These are phyloP conservation scores for Phtheirospermum japonicum DNA, from an alignment of 257 asterid genomes.

Conservation along the genomic window DNA sequence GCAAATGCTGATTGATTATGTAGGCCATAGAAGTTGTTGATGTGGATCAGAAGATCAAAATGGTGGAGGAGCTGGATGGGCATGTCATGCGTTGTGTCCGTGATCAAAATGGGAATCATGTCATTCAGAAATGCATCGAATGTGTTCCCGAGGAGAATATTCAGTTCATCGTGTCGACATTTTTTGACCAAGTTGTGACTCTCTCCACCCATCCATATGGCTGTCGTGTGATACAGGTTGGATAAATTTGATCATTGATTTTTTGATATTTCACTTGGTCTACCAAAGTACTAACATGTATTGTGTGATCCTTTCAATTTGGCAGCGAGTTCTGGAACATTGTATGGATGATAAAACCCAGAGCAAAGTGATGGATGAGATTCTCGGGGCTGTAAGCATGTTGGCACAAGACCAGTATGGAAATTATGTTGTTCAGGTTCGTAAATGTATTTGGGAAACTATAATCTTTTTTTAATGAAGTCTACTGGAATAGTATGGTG, in stretches of 20 bases:
- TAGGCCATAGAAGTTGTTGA: conserved; percentile 96
- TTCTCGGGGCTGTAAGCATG: conserved; percentile 82
- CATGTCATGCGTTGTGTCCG: conserved; percentile 95
- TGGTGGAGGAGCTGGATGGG: conserved; percentile 95
- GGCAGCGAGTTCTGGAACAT: conserved; percentile 89
- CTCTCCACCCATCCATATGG: conserved; percentile 98
- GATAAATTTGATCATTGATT: conserved; percentile 2
- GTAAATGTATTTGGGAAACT: conserved; percentile 10
- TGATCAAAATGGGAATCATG: conserved; percentile 96
- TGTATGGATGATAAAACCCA: conserved; percentile 68
- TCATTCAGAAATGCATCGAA: conserved; percentile 92
- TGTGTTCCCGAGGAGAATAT: conserved; percentile 86
- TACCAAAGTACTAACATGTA: not conserved
- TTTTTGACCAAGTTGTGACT: conserved; percentile 85
- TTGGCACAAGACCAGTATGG: conserved; percentile 98
- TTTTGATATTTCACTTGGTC: not conserved
- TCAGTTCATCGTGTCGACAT: conserved; percentile 72
- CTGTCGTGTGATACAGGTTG: conserved; percentile 94
- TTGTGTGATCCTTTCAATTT: conserved; percentile 19
- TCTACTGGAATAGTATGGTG: not conserved
- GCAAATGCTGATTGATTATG: conserved; percentile 20
- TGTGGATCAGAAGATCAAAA: conserved; percentile 82
- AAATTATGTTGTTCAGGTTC: conserved; percentile 91
- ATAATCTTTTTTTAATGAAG: not conserved
- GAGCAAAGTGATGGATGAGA: conserved; percentile 87